Conservation (phyloP, 2,329 filamentous ascomycete species). For the Hypoxylon sp. region DNA sequence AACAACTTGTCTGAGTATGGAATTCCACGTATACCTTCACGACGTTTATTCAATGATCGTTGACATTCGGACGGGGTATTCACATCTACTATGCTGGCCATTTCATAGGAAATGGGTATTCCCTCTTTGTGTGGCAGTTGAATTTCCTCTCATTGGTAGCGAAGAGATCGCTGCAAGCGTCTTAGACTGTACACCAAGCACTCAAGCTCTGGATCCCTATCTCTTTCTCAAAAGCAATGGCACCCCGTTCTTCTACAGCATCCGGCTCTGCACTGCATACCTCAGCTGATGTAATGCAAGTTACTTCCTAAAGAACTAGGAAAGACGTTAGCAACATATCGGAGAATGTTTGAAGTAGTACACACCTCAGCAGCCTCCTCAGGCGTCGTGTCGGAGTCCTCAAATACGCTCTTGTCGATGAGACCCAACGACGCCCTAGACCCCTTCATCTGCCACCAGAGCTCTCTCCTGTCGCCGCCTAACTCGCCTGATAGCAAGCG, state of each 20-base stretch:
- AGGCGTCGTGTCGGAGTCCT: slow-evolving; percentile 73
- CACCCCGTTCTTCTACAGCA: neutral
- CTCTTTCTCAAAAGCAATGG: neutral
- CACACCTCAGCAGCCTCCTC: slow-evolving; percentile 76
- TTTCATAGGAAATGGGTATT: neutral
- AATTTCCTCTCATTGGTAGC: neutral
- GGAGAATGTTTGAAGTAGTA: neutral
- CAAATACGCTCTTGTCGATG: slow-evolving; percentile 73
- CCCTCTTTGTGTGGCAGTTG: neutral
- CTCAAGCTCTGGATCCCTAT: neutral
- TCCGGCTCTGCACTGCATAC: neutral
- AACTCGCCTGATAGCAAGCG: slow-evolving; percentile 77
- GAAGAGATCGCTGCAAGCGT: neutral
- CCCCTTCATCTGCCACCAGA: slow-evolving; percentile 82
- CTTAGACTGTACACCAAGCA: neutral
- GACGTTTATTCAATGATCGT: neutral
- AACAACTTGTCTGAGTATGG: too few species aligned
- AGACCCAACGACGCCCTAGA: slow-evolving; percentile 76
- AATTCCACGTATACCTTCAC: too few species aligned
- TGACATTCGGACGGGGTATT: neutral
- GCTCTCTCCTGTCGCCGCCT: slow-evolving; percentile 80
- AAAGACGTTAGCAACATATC: slow-evolving; percentile 32
- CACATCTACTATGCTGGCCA: neutral
- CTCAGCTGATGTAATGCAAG: neutral
- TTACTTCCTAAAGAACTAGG: slow-evolving; percentile 47